phyloP scores from a whole-genome alignment of 83 land plant genomes.

The Picea mariana region DNA sequence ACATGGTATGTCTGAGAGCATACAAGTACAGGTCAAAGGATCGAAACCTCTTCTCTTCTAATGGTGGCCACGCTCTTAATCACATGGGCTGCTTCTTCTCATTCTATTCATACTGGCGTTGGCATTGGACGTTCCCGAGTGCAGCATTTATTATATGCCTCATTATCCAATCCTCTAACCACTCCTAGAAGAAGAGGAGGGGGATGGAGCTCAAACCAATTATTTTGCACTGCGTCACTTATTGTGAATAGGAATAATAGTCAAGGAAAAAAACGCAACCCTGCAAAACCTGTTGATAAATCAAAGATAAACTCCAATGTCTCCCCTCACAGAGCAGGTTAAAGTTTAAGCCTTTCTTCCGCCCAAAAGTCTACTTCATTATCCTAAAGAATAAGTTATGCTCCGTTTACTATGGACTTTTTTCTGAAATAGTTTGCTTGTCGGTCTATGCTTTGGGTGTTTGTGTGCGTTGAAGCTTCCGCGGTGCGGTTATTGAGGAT shows the following conservation, averaged over 20 bases:
- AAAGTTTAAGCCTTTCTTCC: neutral
- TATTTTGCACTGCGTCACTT: neutral
- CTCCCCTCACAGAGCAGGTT: conserved; percentile 80
- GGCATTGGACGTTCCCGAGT: no score
- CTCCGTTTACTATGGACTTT: neutral
- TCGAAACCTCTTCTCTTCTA: no score
- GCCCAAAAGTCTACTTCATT: neutral
- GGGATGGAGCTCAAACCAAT: neutral
- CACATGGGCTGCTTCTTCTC: no score
- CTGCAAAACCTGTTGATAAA: neutral
- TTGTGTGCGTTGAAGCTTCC: conserved; percentile 30
- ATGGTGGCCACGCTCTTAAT: no score
- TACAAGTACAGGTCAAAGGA: no score
- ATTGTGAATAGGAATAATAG: neutral
- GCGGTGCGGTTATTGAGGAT: conserved; percentile 76
- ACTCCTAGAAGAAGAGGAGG: neutral
- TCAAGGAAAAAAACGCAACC: neutral
- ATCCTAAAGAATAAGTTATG: neutral
- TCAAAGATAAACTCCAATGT: conserved; percentile 42
- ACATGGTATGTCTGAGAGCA: no score
- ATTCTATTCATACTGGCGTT: no score
- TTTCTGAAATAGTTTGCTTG: neutral
- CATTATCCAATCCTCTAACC: no score
- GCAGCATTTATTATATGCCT: no score
- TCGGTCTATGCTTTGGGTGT: neutral